Evolutionary conservation across 2,329 filamentous ascomycete genomes (phyloP), one percentile per base, ranked within the genome.

Genomic region (Meredithiella fracta): DNA sequence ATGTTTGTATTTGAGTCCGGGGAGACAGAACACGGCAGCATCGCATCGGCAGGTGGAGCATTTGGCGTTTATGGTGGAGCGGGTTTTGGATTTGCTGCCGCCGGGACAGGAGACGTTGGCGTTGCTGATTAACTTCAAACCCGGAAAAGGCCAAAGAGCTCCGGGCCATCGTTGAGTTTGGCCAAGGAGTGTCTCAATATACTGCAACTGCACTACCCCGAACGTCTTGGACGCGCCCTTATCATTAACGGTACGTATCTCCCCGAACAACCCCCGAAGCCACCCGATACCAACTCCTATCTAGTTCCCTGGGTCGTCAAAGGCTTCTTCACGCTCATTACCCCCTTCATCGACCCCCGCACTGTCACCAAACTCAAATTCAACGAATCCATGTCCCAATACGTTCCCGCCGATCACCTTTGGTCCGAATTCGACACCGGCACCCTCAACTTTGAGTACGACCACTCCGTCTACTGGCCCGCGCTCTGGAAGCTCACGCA

Each of bases 351-450:
- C 70, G 92, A 98, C 69, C 92, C 92, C 6, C 73, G 90, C 63
- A 98, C 92, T 8, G 82, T 86, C 58, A 82, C 92, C 65, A 98
- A 98, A 75, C 82, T 98, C 72, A 94, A 92, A 72, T 96, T 95
- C 76, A 96, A 97, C 73, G 89, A 95, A 68, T 85, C 94, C 65
- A 82, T 95, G 73, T 77, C 76, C 62, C 74, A 85, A 62, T 88
- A 89, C 67, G 84, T 98, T 20, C 89, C 89, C 3, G 69, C 81
- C 6, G 75, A 83, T 63, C 91, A 97, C 67, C 78, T 98, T 54
- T 85, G 88, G 82, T 83, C 81, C 63, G 75, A 82, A 57, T 82
- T 85, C 63, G 74, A 73, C 62, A 82, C 83, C 51, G 91, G 92
- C 58, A 78, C 86, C 52, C 78, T 94, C 60, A 78, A 90, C 59